Evolutionary conservation across 768 basidiomycete genomes (phyloP), one percentile per base, ranked within the genome.

Genomic region (Boletus pseudo-olivaceus): DNA sequence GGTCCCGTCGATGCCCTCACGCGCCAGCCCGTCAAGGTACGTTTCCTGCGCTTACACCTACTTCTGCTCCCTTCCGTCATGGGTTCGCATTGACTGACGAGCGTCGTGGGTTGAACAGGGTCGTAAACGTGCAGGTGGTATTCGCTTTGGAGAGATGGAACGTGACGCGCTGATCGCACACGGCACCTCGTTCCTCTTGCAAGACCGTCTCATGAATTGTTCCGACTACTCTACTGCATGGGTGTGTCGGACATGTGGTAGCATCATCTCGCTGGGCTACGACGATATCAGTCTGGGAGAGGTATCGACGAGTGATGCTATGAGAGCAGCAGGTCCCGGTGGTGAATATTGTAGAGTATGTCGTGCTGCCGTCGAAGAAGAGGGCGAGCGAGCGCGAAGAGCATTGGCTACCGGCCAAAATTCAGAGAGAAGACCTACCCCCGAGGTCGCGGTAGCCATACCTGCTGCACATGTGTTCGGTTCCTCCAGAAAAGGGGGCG

Each of bases 131-230:
- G 93, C 91, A 41, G 97, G 97, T 64, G 97, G 97, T 65, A 99
- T 99, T 67, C 94, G 97, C 51, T 98, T 99, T 69, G 97, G 97
- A 63, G 97, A 99, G 76, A 99, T 99, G 97, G 97, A 99, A 73
- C 90, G 97, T 49, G 97, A 99, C 68, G 97, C 97, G 11, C 82
- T 99, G 48, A 95, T 99, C 62, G 97, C 97, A 4, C 97, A 99
- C 72, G 97, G 97, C 42, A 97, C 97, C 14, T 94, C 95, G 2
- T 99, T 97, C 86, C 80, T 99, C 38, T 83, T 99, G 23, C 97
- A 99, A 77, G 97, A 99, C 74, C 82, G 97, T 53, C 75, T 99
- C 67, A 98, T 99, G 97, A 99, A 99, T 74, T 99, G 97, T 69
- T 98, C 96, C 27, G 97, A 99, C 73, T 99, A 98, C 72, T 98